These are phyloP conservation scores for Pulveroboletus frians DNA, from an alignment of 768 basidiomycete species.

Conservation along the genomic window DNA sequence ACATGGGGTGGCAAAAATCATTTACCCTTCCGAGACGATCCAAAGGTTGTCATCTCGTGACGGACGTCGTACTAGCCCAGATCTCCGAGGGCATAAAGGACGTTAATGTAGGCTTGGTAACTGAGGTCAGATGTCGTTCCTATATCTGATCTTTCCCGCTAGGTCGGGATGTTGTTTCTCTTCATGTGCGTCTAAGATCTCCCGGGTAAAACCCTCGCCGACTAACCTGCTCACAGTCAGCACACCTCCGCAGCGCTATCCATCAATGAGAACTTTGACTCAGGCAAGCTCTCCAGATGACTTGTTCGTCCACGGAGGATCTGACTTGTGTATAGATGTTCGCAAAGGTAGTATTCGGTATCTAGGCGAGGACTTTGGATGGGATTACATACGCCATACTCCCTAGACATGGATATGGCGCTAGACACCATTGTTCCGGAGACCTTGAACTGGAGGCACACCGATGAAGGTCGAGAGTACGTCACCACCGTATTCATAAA, in stretches of 20 bases:
- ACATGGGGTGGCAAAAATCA: slow-evolving; percentile 88
- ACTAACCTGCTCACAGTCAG: slow-evolving; percentile 42
- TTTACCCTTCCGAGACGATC: slow-evolving; percentile 54
- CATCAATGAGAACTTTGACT: slow-evolving; percentile 87
- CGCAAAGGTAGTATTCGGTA: slow-evolving; percentile 36
- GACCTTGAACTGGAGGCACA: slow-evolving; percentile 73
- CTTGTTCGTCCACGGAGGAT: neutral
- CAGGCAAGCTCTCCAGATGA: slow-evolving; percentile 41
- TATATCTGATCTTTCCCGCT: neutral
- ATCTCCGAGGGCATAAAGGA: slow-evolving; percentile 65
- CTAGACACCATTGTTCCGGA: slow-evolving; percentile 88
- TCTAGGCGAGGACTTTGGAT: neutral
- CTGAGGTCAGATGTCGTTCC: neutral
- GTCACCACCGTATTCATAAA: neutral
- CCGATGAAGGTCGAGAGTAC: slow-evolving; percentile 90
- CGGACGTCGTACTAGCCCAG: slow-evolving; percentile 62
- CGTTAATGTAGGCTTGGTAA: slow-evolving; percentile 44
- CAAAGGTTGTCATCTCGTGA: slow-evolving; percentile 81
- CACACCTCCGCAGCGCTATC: slow-evolving; percentile 79
- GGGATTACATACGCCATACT: slow-evolving; percentile 33
- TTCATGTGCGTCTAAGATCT: slow-evolving; percentile 59
- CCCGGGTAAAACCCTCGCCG: neutral
- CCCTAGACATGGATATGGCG: slow-evolving; percentile 90
- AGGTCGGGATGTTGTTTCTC: slow-evolving; percentile 86
- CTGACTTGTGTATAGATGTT: slow-evolving; percentile 33